Evolutionary conservation across 83 land plant species (phyloP), one percentile per base, ranked within the genome.

Genomic region (Picea abies): DNA sequence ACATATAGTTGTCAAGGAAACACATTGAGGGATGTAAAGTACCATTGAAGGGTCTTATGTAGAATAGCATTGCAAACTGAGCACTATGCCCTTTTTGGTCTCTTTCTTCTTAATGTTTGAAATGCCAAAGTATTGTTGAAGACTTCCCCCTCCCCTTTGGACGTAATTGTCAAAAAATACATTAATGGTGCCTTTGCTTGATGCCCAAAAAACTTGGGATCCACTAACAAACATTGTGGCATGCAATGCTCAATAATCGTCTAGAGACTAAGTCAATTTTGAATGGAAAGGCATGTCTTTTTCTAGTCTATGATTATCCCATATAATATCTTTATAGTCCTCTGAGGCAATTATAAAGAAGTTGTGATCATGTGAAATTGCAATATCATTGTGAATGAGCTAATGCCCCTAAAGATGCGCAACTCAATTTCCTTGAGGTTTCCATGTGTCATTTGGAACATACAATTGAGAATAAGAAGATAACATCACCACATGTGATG

Each of bases 401-500:
- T 89, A 92, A 79, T 98, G 99, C 88, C 96, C 99, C 66, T 98
- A 96, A n/a, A 98, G 90, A 86, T 98, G 97, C 15, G 98, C 98
- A 83, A 96, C 91, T 68, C 96, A 80, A 56, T 94, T 93, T 62
- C 99, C 99, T 37, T 97, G 95, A 32, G 99, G 99, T 67, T 89
- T 92, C 98, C 99, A 98, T 4, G 94, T 91, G 79, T 88, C 86
- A 69, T 92, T 96, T 32, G 92, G 81, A 39, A 89, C 83, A 37
- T 91, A 80, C 49, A 85, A 70, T 80, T 87, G 79, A 11, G 91
- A 37, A 66, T 86, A 84, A 61, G 92, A 86, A 39, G 90, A 80
- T 67, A 84, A 63, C 72, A 75, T 86, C 58, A 64, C 52, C 16
- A 83, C 82, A 81, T 90, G 88, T 76, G 86, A 6, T 52, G 82